phyloP scores from a whole-genome alignment of 441 rosid species.

The Pelargonium myrrhifolium region DNA sequence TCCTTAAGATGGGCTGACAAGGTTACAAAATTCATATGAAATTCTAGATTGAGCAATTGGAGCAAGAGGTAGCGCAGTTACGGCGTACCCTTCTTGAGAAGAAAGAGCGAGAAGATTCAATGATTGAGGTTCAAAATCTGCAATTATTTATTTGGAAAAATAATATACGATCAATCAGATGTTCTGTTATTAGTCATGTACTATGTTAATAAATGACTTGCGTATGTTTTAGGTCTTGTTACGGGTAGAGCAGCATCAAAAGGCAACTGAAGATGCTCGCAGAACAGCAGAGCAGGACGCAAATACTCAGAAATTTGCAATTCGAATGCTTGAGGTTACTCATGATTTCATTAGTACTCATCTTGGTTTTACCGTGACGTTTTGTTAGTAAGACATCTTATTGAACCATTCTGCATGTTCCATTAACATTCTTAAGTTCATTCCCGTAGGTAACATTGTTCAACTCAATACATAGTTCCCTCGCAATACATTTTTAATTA shows the following conservation, averaged over 20 bases:
- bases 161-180: background rate
- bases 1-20: slow-evolving; percentile 10
- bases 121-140: slow-evolving; percentile 41
- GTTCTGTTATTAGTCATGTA: slow-evolving; percentile 3
- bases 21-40: slow-evolving; percentile 16
- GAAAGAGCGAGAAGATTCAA: slow-evolving; percentile 59
- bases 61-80: slow-evolving; percentile 43
- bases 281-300: slow-evolving; percentile 97
- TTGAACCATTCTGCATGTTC: no score
- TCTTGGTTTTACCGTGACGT: no score
- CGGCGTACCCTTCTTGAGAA: slow-evolving; percentile 46
- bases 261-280: slow-evolving; percentile 93
- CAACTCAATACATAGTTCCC: no score
- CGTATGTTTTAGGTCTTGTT: slow-evolving; percentile 22
- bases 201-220: slow-evolving; percentile 12
- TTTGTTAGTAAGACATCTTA: no score
- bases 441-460: no score
- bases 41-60: slow-evolving; percentile 52
- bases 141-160: background rate
- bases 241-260: slow-evolving; percentile 99
- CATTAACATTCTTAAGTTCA: no score
- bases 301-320: slow-evolving; percentile 84
- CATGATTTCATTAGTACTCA: slow-evolving; percentile 3
- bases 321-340: slow-evolving; percentile 74
- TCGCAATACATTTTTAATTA: no score